Percentiles rank a stretch among this genome's conserved stretches.
Conservation (phyloP, 2,329 filamentous ascomycete genomes). For the Penicillium crustosum region DNA sequence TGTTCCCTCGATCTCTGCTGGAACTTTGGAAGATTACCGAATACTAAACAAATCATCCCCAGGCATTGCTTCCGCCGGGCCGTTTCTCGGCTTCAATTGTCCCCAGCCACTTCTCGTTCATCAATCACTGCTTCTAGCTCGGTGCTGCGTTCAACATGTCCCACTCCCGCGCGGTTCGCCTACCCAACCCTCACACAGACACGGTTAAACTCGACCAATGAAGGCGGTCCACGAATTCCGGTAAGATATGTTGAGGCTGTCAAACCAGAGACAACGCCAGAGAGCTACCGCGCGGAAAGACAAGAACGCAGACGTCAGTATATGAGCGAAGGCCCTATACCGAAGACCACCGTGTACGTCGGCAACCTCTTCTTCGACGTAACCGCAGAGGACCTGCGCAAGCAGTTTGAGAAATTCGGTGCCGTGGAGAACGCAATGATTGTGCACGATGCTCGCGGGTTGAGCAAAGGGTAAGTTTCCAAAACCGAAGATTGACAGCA, state of each 20-base stretch:
- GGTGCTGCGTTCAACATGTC: constrained; percentile 35
- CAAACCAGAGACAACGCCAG: background rate
- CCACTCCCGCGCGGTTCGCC: constrained; percentile 30
- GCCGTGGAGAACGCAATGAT: constrained; percentile 54
- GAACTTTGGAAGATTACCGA: background rate
- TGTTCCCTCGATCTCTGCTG: background rate
- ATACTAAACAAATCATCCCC: constrained; percentile 7
- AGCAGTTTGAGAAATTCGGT: constrained; percentile 61
- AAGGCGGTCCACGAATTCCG: background rate
- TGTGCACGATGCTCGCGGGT: constrained; percentile 60
- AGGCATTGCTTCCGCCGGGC: constrained; percentile 61
- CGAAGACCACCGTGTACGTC: constrained; percentile 58
- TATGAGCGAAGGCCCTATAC: constrained; percentile 19
- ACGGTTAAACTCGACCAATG: constrained; percentile 18
- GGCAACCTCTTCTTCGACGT: constrained; percentile 72
- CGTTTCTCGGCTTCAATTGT: constrained; percentile 55
- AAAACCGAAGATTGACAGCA: background rate
- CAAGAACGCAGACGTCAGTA: background rate
- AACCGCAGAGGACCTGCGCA: constrained; percentile 59
- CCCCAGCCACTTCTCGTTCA: constrained; percentile 33
- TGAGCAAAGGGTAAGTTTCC: constrained; percentile 66
- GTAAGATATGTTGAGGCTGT: background rate
- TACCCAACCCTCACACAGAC: constrained; percentile 11
- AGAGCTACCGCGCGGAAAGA: background rate
- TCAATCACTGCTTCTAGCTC: constrained; percentile 41